These are phyloP conservation scores for Phanerochaete carnosa DNA, from an alignment of 768 basidiomycete genomes.

Conservation along the genomic window DNA sequence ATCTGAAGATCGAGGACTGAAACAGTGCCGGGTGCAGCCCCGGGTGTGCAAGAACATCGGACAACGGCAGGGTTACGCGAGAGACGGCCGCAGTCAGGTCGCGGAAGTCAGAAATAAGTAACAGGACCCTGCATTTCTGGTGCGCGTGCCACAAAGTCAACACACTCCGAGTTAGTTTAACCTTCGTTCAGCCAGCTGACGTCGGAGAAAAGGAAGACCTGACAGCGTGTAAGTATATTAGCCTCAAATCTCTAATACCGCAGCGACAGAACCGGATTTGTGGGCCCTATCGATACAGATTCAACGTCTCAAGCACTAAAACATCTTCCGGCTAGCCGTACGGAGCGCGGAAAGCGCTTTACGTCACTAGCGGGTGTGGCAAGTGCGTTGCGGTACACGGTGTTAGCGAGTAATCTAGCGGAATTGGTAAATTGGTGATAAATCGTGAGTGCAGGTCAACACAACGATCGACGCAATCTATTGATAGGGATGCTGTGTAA, in stretches of 20 bases:
- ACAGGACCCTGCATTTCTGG: background rate
- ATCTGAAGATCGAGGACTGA: too few species aligned
- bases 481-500: conserved; percentile 1
- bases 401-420: background rate
- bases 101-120: background rate
- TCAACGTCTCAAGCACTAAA: too few species aligned
- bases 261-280: background rate
- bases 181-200: too few species aligned
- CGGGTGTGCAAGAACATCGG: conserved; percentile 5
- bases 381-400: background rate
- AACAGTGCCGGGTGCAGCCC: background rate
- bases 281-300: too few species aligned
- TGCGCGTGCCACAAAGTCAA: background rate
- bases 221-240: too few species aligned
- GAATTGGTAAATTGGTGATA: background rate
- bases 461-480: conserved; percentile 1
- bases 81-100: background rate
- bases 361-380: background rate
- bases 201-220: too few species aligned
- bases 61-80: conserved; percentile 9
- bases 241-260: background rate
- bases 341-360: too few species aligned
- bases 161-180: background rate
- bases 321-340: too few species aligned
- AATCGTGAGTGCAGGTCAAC: background rate